phyloP scores from a whole-genome alignment of 1,284 basidiomycete species.

The Cystobasidium slooffiae region DNA sequence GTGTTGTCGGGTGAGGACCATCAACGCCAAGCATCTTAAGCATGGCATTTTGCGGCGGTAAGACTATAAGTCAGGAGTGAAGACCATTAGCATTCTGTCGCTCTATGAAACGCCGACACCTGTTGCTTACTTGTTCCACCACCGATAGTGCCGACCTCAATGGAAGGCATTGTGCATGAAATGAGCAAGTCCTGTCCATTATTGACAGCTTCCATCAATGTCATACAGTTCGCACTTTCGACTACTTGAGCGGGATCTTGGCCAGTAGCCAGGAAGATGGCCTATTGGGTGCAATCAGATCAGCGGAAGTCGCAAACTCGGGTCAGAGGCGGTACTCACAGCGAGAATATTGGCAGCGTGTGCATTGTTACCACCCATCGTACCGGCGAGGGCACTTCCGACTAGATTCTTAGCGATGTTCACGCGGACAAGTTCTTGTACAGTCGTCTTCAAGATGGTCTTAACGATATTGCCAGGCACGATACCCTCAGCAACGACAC shows the following conservation, averaged over 20 bases:
- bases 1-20: slow-evolving; percentile 79
- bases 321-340: too few species aligned
- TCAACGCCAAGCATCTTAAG: slow-evolving; percentile 88
- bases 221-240: slow-evolving; percentile 98
- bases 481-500: slow-evolving; percentile 93
- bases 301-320: too few species aligned
- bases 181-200: slow-evolving; percentile 87
- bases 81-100: too few species aligned
- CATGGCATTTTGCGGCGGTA: slow-evolving; percentile 84
- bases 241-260: slow-evolving; percentile 99
- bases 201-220: slow-evolving; percentile 95
- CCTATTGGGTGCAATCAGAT: slow-evolving; percentile 55
- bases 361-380: slow-evolving; percentile 96
- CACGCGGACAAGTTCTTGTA: slow-evolving; percentile 84
- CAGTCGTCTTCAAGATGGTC: slow-evolving; percentile 92
- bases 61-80: slow-evolving; percentile 59
- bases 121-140: slow-evolving; percentile 71
- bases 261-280: slow-evolving; percentile 92
- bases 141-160: slow-evolving; percentile 95
- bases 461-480: slow-evolving; percentile 86
- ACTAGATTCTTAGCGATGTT: slow-evolving; percentile 98
- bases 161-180: slow-evolving; percentile 91
- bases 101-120: too few species aligned
- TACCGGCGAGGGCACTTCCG: slow-evolving; percentile 96
- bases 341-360: slow-evolving; percentile 98